These are phyloP conservation scores for Theileria orientalis DNA, from an alignment of 169 alveolate genomes.

Conservation along the genomic window DNA sequence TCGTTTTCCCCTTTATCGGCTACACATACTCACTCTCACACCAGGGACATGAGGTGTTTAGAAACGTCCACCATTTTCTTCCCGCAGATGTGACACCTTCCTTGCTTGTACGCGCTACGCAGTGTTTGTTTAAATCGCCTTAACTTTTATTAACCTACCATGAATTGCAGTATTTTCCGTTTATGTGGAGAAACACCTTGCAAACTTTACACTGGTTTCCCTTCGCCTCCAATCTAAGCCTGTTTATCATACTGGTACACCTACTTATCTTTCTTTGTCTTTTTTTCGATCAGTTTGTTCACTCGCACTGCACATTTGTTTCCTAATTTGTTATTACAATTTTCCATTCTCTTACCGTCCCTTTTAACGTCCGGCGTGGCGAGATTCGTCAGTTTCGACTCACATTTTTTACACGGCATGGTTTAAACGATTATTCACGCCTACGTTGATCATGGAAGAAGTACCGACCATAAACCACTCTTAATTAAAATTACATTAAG, in stretches of 20 bases:
- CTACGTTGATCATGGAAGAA: not conserved
- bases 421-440: not conserved
- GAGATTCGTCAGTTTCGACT: slow-evolving; percentile 66
- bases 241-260: not conserved
- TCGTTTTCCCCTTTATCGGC: not conserved
- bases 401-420: slow-evolving; percentile 82
- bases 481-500: not conserved
- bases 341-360: slow-evolving; percentile 41
- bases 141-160: slow-evolving; percentile 56
- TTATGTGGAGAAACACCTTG: slow-evolving; percentile 70
- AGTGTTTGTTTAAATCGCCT: not conserved
- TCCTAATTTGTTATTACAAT: slow-evolving; percentile 45
- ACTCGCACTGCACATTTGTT: slow-evolving; percentile 66
- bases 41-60: slow-evolving; percentile 71
- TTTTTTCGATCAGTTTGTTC: slow-evolving; percentile 69
- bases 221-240: slow-evolving; percentile 63
- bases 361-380: slow-evolving; percentile 76
- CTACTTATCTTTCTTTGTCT: slow-evolving; percentile 68
- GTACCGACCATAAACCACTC: not conserved
- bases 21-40: slow-evolving; percentile 16
- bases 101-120: slow-evolving; percentile 72
- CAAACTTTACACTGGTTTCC: slow-evolving; percentile 74
- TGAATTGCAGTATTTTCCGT: slow-evolving; percentile 73
- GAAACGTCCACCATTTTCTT: slow-evolving; percentile 75
- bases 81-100: slow-evolving; percentile 77